Evolutionary conservation across 352 stramenopile genomes (phyloP).

Genomic region (Elongisporangium senticosum): DNA sequence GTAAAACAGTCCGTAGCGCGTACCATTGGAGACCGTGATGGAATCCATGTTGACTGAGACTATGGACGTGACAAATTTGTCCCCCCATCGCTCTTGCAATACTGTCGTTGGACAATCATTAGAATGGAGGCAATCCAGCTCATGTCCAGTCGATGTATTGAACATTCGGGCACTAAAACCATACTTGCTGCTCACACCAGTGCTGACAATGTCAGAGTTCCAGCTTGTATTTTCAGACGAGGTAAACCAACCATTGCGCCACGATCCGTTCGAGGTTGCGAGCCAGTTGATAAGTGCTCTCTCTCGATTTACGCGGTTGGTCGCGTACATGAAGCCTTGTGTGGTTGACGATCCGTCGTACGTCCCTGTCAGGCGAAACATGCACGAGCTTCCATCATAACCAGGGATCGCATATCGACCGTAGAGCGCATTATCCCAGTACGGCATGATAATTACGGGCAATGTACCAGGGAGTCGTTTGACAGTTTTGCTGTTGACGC

Average conservation of each 20-base stretch:
- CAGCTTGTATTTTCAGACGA: neutral
- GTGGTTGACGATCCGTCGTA: neutral
- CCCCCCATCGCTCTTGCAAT: conserved; percentile 6
- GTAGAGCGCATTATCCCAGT: conserved; percentile 22
- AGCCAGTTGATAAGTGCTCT: neutral
- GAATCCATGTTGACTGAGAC: conserved; percentile 9
- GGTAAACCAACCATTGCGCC: conserved; percentile 7
- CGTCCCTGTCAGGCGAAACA: conserved; percentile 13
- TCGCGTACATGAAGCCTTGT: neutral
- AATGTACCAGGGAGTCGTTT: conserved; percentile 18
- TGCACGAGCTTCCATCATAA: conserved; percentile 19
- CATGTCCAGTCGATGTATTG: conserved; percentile 4
- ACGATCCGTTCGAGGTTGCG: neutral
- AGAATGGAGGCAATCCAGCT: conserved; percentile 10
- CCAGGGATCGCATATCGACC: conserved; percentile 24
- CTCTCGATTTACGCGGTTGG: neutral
- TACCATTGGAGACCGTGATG: conserved; percentile 14
- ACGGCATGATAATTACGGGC: conserved; percentile 36
- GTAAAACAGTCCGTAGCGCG: conserved; percentile 13
- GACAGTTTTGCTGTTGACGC: conserved; percentile 16
- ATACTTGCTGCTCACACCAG: conserved; percentile 1
- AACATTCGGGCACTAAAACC: conserved; percentile 3
- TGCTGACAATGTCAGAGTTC: neutral
- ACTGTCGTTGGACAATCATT: conserved; percentile 1
- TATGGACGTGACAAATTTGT: conserved; percentile 4